phyloP scores from a whole-genome alignment of 768 basidiomycete species.

The Tephrocybe sp. region DNA sequence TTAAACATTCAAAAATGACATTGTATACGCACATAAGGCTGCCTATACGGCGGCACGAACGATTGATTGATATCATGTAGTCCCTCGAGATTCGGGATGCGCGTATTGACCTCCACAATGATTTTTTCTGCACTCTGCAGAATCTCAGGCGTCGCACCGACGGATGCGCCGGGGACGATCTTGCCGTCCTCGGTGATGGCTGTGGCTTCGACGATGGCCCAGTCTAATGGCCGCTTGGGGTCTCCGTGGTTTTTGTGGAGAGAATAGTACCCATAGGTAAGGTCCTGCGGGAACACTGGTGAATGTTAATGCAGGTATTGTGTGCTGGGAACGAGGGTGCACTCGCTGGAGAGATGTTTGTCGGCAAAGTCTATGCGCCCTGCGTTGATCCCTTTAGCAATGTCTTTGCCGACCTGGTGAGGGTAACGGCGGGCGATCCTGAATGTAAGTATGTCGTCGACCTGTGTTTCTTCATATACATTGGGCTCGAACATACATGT shows the following conservation, averaged over 20 bases:
- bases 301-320: neutral
- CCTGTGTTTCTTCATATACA: too few relatives aligned
- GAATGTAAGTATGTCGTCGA: too few relatives aligned
- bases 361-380: conserved; percentile 48
- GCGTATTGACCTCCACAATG: conserved; percentile 51
- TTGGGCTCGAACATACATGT: conserved; percentile 34
- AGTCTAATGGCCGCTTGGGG: conserved; percentile 42
- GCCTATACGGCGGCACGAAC: conserved; percentile 41
- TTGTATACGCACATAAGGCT: conserved; percentile 34
- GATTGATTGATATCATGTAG: conserved; percentile 49
- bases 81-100: conserved; percentile 45
- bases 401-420: conserved; percentile 50
- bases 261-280: conserved; percentile 48
- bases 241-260: conserved; percentile 44
- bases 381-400: conserved; percentile 47
- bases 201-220: conserved; percentile 52
- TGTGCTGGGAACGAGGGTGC: neutral
- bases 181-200: conserved; percentile 48
- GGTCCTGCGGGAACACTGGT: conserved; percentile 49
- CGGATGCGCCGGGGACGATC: conserved; percentile 48
- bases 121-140: conserved; percentile 48
- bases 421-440: conserved; percentile 46
- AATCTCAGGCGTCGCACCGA: conserved; percentile 49
- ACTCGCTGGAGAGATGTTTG: conserved; percentile 49
- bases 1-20: too few relatives aligned